Evolutionary conservation across 2,329 filamentous ascomycete genomes (phyloP).

Genomic region (Keithomyces neogunnii): DNA sequence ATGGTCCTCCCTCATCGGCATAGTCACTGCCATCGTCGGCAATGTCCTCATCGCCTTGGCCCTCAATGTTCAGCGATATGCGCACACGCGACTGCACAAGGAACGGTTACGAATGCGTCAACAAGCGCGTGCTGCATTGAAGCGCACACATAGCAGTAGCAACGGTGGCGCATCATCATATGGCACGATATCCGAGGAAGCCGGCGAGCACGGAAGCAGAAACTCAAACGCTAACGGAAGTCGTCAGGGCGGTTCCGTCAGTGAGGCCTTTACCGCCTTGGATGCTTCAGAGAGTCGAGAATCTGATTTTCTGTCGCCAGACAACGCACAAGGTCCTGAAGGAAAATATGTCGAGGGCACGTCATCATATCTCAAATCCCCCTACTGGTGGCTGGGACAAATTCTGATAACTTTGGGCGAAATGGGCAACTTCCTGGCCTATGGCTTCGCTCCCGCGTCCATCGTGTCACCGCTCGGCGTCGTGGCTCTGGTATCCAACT

Average conservation of each 20-base stretch:
- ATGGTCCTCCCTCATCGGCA: conserved; percentile 94
- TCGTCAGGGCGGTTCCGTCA: conserved; percentile 22
- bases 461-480: conserved; percentile 95
- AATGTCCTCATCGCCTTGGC: conserved; percentile 93
- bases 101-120: conserved; percentile 53
- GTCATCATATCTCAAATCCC: conserved; percentile 76
- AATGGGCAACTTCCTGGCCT: conserved; percentile 92
- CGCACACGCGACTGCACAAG: conserved; percentile 75
- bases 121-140: conserved; percentile 45
- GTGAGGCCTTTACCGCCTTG: conserved; percentile 16
- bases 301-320: conserved; percentile 40
- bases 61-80: conserved; percentile 92
- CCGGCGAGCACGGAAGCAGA: conserved; percentile 3
- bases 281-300: conserved; percentile 26
- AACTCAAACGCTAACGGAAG: conserved; percentile 10
- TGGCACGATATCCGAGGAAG: conserved; percentile 21
- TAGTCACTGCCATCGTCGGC: conserved; percentile 82
- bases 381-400: conserved; percentile 95
- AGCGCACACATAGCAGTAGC: conserved; percentile 28
- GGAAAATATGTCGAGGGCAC: conserved; percentile 29
- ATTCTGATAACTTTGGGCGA: conserved; percentile 89
- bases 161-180: conserved; percentile 19
- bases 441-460: conserved; percentile 93
- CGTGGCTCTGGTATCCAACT: conserved; percentile 95
- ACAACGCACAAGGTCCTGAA: conserved; percentile 16